Evolutionary conservation across 148 eudicot genomes (phyloP).

Genomic region (Rhododendron griersonianum): DNA sequence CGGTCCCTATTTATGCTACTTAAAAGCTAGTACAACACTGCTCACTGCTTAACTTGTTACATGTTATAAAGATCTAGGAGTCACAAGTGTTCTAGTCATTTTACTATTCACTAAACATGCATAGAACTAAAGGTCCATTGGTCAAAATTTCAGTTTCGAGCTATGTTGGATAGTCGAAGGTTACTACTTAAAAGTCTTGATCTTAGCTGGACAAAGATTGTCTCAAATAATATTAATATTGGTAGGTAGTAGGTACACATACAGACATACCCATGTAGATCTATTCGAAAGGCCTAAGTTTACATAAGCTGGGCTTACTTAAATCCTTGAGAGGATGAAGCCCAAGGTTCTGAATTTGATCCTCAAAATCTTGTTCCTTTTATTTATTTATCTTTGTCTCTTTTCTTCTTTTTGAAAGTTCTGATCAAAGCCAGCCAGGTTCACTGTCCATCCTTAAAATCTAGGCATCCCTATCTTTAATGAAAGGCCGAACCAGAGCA

Average conservation of each 20-base stretch:
- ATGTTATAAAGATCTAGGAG: background rate
- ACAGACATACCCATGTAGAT: background rate
- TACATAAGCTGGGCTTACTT: background rate
- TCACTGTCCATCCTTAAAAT: background rate
- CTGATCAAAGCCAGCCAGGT: background rate
- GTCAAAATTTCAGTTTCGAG: background rate
- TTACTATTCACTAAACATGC: background rate
- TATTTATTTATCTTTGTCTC: background rate
- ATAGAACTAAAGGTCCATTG: background rate
- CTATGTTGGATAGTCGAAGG: background rate
- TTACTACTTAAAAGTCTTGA: background rate
- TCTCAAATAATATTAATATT: background rate
- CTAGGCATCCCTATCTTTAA: background rate
- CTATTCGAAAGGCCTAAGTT: background rate
- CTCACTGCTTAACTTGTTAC: background rate
- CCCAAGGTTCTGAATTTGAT: background rate
- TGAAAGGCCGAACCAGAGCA: background rate
- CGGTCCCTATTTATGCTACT: background rate
- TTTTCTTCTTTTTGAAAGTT: background rate
- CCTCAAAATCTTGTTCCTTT: background rate
- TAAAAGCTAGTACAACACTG: background rate
- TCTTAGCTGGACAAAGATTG: background rate
- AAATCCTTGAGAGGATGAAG: background rate
- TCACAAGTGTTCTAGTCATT: background rate
- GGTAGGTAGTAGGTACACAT: background rate